Conservation (phyloP, 2,329 filamentous ascomycete species). For the Alternaria triticimaculans region DNA sequence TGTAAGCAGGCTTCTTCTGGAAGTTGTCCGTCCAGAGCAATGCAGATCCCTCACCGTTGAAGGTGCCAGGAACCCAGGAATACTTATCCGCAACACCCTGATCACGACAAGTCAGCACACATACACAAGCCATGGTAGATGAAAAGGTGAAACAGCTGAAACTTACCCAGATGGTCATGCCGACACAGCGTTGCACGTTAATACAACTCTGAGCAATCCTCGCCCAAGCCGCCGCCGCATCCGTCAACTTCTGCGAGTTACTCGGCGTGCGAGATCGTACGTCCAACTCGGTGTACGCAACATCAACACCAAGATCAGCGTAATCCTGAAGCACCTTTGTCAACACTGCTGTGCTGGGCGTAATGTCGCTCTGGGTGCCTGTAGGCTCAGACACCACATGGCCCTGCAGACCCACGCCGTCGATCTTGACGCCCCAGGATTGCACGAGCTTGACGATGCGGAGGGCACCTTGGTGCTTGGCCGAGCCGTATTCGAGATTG, state of each 20-base stretch:
- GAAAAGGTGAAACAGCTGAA: background rate
- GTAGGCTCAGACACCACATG: slow-evolving; percentile 63
- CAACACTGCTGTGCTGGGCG: slow-evolving; percentile 54
- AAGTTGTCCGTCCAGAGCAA: slow-evolving; percentile 41
- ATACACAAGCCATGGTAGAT: background rate
- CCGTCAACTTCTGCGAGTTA: slow-evolving; percentile 48
- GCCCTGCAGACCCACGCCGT: slow-evolving; percentile 67
- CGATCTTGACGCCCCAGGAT: slow-evolving; percentile 56
- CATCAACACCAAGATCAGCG: slow-evolving; percentile 61
- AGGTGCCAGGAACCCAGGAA: slow-evolving; percentile 47
- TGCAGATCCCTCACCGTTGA: slow-evolving; percentile 44
- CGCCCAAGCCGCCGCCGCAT: slow-evolving; percentile 55
- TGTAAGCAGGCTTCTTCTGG: slow-evolving; percentile 43
- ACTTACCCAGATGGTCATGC: slow-evolving; percentile 55
- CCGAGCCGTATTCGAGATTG: slow-evolving; percentile 64
- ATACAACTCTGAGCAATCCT: slow-evolving; percentile 45
- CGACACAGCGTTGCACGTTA: slow-evolving; percentile 43
- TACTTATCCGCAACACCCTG: slow-evolving; percentile 43
- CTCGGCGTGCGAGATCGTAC: slow-evolving; percentile 59
- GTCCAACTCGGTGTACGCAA: slow-evolving; percentile 68
- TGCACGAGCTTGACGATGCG: slow-evolving; percentile 47
- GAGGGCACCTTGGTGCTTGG: slow-evolving; percentile 46
- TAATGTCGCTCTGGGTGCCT: slow-evolving; percentile 47
- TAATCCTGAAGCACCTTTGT: slow-evolving; percentile 59
- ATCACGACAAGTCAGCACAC: slow-evolving; percentile 2